A percentile compares a stretch with the other conserved stretches of the same genome.
phyloP scores from a whole-genome alignment of 495 filamentous ascomycete species.

The Rhizodiscina lignyota region DNA sequence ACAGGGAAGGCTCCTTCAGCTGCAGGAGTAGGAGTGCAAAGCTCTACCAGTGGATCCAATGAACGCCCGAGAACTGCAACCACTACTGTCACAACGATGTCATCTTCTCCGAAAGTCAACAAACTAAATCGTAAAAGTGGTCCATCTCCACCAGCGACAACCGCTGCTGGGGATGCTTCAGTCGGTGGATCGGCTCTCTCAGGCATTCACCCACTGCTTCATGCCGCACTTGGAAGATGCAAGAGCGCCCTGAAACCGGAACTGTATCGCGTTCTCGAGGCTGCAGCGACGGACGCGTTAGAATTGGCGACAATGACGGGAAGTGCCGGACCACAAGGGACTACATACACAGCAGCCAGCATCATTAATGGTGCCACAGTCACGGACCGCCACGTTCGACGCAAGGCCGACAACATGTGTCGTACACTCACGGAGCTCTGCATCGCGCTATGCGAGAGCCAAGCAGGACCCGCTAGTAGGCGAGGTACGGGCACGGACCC shows the following conservation, averaged over 20 bases:
- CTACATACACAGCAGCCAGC: slow-evolving; percentile 47
- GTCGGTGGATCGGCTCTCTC: slow-evolving; percentile 15
- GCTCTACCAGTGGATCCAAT: slow-evolving; percentile 47
- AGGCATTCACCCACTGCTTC: slow-evolving; percentile 60
- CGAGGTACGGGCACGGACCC: too few relatives aligned
- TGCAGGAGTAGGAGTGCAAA: slow-evolving; percentile 36
- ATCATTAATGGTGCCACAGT: slow-evolving; percentile 37
- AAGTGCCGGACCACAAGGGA: slow-evolving; percentile 33
- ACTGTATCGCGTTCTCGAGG: slow-evolving; percentile 66
- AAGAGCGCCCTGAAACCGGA: slow-evolving; percentile 48
- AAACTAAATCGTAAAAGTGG: slow-evolving; percentile 38
- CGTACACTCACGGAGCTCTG: slow-evolving; percentile 85
- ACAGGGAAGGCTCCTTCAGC: slow-evolving; percentile 78
- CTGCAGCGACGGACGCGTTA: slow-evolving; percentile 66
- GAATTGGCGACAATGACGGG: slow-evolving; percentile 59
- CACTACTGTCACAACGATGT: slow-evolving; percentile 85
- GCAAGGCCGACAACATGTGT: slow-evolving; percentile 87
- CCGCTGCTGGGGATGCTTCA: slow-evolving; percentile 10
- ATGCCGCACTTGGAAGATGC: slow-evolving; percentile 63
- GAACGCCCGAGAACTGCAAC: slow-evolving; percentile 82
- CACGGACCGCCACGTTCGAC: slow-evolving; percentile 66
- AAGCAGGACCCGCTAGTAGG: slow-evolving; percentile 18
- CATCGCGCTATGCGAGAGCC: slow-evolving; percentile 57
- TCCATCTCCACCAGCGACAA: slow-evolving; percentile 23
- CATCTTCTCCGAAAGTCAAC: slow-evolving; percentile 61